A percentile compares a stretch with the other conserved stretches of the same genome.
These are phyloP conservation scores for Phytophthora palmivora DNA, from an alignment of 352 stramenopile species.

Conservation along the genomic window DNA sequence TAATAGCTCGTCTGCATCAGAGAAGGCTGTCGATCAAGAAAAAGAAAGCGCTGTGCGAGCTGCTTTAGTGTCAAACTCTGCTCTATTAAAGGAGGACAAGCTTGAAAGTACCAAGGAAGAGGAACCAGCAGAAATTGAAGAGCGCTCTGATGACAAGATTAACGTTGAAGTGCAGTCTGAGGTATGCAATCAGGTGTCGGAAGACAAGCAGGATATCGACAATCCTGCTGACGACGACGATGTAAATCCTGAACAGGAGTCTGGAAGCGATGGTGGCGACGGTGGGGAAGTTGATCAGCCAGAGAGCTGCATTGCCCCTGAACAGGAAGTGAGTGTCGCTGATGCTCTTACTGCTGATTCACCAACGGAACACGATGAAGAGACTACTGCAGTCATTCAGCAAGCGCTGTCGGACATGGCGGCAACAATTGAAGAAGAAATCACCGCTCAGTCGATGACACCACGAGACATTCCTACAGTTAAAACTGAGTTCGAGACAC, in stretches of 20 bases:
- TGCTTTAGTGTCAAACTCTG: background rate
- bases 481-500: conserved; percentile 6
- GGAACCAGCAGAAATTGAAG: conserved; percentile 20
- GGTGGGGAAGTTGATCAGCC: conserved; percentile 8
- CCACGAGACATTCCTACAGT: background rate
- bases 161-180: conserved; percentile 21
- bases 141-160: conserved; percentile 6
- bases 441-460: background rate
- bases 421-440: conserved; percentile 23
- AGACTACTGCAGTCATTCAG: conserved; percentile 18
- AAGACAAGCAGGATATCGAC: conserved; percentile 34
- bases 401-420: conserved; percentile 26
- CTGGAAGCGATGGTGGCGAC: conserved; percentile 20
- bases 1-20: conserved; percentile 6
- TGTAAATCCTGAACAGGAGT: conserved; percentile 30
- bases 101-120: conserved; percentile 16
- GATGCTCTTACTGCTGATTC: background rate
- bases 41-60: conserved; percentile 22
- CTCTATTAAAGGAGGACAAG: conserved; percentile 16
- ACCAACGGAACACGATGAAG: conserved; percentile 15
- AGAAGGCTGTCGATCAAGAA: conserved; percentile 11
- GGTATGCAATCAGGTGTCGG: conserved; percentile 38
- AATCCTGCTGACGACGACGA: conserved; percentile 37
- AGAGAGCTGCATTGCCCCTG: conserved; percentile 3
- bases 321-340: conserved; percentile 5